Base-by-base conservation (phyloP, 2,329 filamentous ascomycete species). In the Fonsecaea erecta region DNA sequence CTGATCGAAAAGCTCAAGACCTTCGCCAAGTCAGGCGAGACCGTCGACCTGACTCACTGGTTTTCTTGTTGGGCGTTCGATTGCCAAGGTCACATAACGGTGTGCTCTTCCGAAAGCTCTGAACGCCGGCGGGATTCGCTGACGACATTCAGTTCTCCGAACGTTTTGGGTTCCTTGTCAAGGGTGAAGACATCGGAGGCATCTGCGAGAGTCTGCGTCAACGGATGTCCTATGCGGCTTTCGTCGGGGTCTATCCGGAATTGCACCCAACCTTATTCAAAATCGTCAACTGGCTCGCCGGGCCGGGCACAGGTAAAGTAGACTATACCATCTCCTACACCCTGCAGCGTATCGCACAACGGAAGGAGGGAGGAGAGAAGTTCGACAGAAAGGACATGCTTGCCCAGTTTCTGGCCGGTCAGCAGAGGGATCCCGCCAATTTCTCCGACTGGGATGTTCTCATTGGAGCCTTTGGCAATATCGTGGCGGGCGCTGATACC, bases 401-500 rank as follows among this genome's bases (percentile, higher is more conserved):
- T 52, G 75, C 77, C 1, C 82, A 80, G 60, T 70, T 82, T 64
- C 69, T 83, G 1, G 60, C 55, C 14, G 40, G 28, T 9, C 54
- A 67, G 35, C 61, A 55, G 16, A 56, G 56, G 0, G 76, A 80
- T 52, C 71, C 74, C 14, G 75, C 76, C 46, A 75, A 77, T 12
- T 53, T 53, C 51, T 32, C 51, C 16, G 51, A 53, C 51, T 53
- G 51, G 74, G 74, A 71, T 1, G 52, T 46, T 16, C 55, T 66
- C 16, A 52, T 32, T 34, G 21, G 43, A 24, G 57, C 56, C 8
- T 61, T 54, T 35, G 66, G 43, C 6, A 74, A 54, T 74, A 75
- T 30, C 28, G 66, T 84, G 91, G 91, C 91, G 0, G 90, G 90
- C 2, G 89, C 86, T 1, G 91, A 94, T 76, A 93, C 90, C 0